These are phyloP conservation scores for Albifimbria verrucaria DNA, from an alignment of 2,329 filamentous ascomycete genomes.

Conservation along the genomic window DNA sequence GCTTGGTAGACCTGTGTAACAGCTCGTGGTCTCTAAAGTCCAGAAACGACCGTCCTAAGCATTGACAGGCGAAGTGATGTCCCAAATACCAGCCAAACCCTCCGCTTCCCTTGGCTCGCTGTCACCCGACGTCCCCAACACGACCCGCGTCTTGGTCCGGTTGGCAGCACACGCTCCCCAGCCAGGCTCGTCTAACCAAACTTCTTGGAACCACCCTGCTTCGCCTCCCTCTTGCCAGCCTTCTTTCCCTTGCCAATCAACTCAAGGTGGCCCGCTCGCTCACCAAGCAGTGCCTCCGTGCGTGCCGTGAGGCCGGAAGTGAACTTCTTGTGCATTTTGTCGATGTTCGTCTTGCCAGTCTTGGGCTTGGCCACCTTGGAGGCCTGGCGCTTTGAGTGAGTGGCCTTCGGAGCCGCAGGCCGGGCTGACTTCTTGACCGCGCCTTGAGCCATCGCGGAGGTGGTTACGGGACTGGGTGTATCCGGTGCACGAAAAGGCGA, in stretches of 20 bases:
- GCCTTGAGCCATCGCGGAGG: conserved; percentile 50
- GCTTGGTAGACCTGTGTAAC: too few relatives aligned
- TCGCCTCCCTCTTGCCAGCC: conserved; percentile 33
- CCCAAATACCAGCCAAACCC: too few relatives aligned
- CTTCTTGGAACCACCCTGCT: conserved; percentile 50
- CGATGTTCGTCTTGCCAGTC: conserved; percentile 37
- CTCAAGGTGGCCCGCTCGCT: conserved; percentile 58
- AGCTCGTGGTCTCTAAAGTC: too few relatives aligned
- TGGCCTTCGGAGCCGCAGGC: conserved; percentile 35
- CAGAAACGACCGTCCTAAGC: too few relatives aligned
- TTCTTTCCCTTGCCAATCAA: conserved; percentile 56
- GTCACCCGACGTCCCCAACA: background rate
- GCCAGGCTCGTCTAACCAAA: conserved; percentile 42
- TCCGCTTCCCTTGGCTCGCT: background rate
- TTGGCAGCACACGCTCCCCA: background rate
- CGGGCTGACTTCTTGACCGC: conserved; percentile 44
- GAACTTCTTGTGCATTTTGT: conserved; percentile 54
- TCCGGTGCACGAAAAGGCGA: too few relatives aligned
- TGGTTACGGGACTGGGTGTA: background rate
- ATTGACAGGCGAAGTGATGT: too few relatives aligned
- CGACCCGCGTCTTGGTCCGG: too few relatives aligned
- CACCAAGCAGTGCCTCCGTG: conserved; percentile 57
- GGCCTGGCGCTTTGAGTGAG: conserved; percentile 39
- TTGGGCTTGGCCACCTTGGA: conserved; percentile 49
- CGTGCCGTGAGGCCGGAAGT: conserved; percentile 49